These are phyloP conservation scores for Teratosphaeria viscida DNA, from an alignment of 2,329 filamentous ascomycete species.

Conservation along the genomic window DNA sequence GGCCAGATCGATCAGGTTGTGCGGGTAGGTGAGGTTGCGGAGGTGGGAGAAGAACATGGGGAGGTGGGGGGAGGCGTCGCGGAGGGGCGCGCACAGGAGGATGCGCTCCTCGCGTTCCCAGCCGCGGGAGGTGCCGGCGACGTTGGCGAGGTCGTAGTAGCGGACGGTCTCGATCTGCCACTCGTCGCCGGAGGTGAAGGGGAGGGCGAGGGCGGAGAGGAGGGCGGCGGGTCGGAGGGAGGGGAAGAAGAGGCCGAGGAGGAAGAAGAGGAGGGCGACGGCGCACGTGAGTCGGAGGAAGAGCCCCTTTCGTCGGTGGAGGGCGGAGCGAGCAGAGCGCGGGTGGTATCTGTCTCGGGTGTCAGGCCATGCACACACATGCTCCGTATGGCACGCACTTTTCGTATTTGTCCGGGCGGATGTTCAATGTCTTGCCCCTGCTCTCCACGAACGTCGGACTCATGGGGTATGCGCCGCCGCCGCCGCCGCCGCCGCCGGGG, in stretches of 20 bases:
- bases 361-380: slow-evolving; percentile 2
- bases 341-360: slow-evolving; percentile 62
- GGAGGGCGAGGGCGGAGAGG: slow-evolving; percentile 55
- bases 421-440: slow-evolving; percentile 54
- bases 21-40: slow-evolving; percentile 91
- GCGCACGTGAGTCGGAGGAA: slow-evolving; percentile 55
- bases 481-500: slow-evolving; percentile 29
- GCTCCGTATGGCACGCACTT: slow-evolving; percentile 9
- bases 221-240: slow-evolving; percentile 53
- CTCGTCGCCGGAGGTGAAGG: slow-evolving; percentile 58
- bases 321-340: slow-evolving; percentile 56
- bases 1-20: slow-evolving; percentile 89
- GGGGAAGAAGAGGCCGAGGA: slow-evolving; percentile 64
- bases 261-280: slow-evolving; percentile 46
- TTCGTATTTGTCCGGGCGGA: slow-evolving; percentile 75
- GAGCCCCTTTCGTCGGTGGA: slow-evolving; percentile 63
- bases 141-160: slow-evolving; percentile 90
- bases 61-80: slow-evolving; percentile 84
- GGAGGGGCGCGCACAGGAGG: slow-evolving; percentile 82
- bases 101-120: slow-evolving; percentile 97
- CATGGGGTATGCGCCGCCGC: slow-evolving; percentile 29
- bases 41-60: slow-evolving; percentile 99
- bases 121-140: slow-evolving; percentile 80
- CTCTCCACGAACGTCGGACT: slow-evolving; percentile 9
- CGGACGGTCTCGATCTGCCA: slow-evolving; percentile 86